Percentiles rank a stretch among this genome's conserved stretches.
These are phyloP conservation scores for Calamus simplicifolius DNA, from an alignment of 176 grass and related monocot genomes.

Conservation along the genomic window DNA sequence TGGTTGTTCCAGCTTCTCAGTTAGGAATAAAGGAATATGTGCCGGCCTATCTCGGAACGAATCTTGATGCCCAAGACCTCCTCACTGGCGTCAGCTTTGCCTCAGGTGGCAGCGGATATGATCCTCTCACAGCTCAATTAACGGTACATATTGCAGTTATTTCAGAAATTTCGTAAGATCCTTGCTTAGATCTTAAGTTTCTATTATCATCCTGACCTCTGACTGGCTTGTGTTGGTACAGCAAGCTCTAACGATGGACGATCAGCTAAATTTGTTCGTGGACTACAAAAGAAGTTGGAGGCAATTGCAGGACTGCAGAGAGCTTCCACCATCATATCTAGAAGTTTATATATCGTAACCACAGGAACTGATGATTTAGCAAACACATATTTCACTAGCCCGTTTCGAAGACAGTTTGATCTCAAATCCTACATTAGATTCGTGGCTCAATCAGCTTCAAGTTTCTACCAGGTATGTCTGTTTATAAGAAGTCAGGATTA, in stretches of 20 bases:
- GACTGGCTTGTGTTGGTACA: constrained; percentile 16
- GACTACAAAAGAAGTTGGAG: constrained; percentile 70
- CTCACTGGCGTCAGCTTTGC: constrained; percentile 89
- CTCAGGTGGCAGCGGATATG: constrained; percentile 60
- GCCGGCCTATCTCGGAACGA: constrained; percentile 61
- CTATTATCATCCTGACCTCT: too few species aligned
- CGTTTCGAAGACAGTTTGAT: constrained; percentile 63
- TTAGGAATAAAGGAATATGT: constrained; percentile 64
- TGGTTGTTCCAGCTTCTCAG: constrained; percentile 31
- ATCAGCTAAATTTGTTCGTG: constrained; percentile 73
- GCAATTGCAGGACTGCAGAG: constrained; percentile 32
- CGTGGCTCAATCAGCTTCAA: constrained; percentile 48
- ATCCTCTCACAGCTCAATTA: constrained; percentile 67
- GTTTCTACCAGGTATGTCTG: constrained; percentile 42
- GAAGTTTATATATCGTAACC: constrained; percentile 48
- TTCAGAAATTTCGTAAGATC: too few species aligned
- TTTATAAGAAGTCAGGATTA: not conserved
- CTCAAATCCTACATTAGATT: constrained; percentile 70
- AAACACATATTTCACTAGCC: constrained; percentile 79
- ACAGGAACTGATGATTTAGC: constrained; percentile 66
- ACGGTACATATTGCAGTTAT: constrained; percentile 15
- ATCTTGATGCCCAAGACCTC: constrained; percentile 61
- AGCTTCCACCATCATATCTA: constrained; percentile 48
- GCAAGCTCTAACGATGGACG: constrained; percentile 56
- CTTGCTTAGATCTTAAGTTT: too few species aligned